These are phyloP conservation scores for Colletotrichum lindemuthianum DNA, from an alignment of 2,329 filamentous ascomycete genomes.

Conservation along the genomic window DNA sequence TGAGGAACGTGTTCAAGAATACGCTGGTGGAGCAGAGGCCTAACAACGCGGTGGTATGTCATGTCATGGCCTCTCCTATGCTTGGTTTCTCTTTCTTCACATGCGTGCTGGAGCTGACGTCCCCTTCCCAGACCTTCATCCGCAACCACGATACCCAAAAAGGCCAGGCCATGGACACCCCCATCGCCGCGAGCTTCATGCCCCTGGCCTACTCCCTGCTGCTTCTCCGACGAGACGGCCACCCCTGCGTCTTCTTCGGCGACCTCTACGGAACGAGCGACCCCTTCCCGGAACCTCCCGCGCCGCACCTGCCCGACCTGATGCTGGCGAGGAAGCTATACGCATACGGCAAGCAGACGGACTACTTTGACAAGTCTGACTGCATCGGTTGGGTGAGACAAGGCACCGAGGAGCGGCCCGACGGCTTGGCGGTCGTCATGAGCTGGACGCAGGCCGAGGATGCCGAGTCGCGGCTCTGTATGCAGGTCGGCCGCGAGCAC, in stretches of 20 bases:
- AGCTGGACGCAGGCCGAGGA: conserved; percentile 17
- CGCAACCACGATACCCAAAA: conserved; percentile 32
- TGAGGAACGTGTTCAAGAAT: conserved; percentile 27
- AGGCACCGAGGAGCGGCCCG: conserved; percentile 17
- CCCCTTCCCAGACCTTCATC: conserved; percentile 17
- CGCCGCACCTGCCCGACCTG: conserved; percentile 16
- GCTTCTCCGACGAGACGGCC: conserved; percentile 26
- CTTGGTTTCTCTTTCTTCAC: neutral
- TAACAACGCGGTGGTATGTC: conserved; percentile 28
- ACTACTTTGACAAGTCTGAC: conserved; percentile 23
- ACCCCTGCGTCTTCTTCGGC: conserved; percentile 33
- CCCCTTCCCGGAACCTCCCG: conserved; percentile 9
- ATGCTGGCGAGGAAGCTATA: conserved; percentile 24
- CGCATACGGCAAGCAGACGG: conserved; percentile 21
- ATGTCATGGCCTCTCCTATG: neutral
- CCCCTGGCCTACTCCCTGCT: conserved; percentile 25
- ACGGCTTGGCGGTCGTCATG: conserved; percentile 25
- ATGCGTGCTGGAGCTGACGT: neutral
- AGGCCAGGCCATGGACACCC: conserved; percentile 32
- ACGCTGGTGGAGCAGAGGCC: conserved; percentile 26
- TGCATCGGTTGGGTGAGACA: conserved; percentile 29
- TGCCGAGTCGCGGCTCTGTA: conserved; percentile 17
- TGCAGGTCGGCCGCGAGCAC: conserved; percentile 23
- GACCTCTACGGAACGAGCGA: conserved; percentile 26
- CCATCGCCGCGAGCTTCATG: conserved; percentile 22